Percentiles rank a stretch among this genome's conserved stretches.
Conservation (phyloP, 2,329 filamentous ascomycete genomes). For the Myriosclerotinia curreyana region DNA sequence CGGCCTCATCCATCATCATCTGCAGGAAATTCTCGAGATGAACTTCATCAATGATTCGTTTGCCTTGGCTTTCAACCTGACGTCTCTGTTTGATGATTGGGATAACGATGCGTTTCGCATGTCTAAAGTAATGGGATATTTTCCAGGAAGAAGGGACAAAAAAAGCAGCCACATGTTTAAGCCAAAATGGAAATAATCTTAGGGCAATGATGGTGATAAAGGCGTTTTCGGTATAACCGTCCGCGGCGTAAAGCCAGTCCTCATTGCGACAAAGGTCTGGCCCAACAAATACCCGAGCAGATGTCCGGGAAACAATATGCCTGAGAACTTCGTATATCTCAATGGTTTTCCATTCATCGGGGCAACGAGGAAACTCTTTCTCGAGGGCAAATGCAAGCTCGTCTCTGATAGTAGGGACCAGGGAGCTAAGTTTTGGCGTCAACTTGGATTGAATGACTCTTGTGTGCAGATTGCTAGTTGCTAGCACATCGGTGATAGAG, state of each 20-base stretch:
- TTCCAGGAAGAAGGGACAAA: not conserved
- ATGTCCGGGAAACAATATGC: not conserved
- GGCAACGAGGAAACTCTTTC: not conserved
- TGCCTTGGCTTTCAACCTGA: not conserved
- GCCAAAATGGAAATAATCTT: conserved; percentile 12
- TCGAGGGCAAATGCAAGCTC: conserved; percentile 10
- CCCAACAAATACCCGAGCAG: conserved; percentile 6
- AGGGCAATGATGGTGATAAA: conserved; percentile 6
- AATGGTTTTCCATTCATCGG: conserved; percentile 8
- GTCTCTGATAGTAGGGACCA: conserved; percentile 9
- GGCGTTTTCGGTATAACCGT: not conserved
- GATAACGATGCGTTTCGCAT: conserved; percentile 4
- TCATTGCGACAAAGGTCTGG: conserved; percentile 6
- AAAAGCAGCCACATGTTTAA: not conserved
- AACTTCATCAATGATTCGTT: conserved; percentile 2
- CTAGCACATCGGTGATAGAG: conserved; percentile 4
- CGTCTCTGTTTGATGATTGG: conserved; percentile 6
- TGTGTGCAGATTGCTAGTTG: conserved; percentile 6
- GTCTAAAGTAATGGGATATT: not conserved
- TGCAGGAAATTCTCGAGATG: not conserved
- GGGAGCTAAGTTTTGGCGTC: conserved; percentile 4
- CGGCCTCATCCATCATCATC: not conserved
- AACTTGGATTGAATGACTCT: conserved; percentile 7
- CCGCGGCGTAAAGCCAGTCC: not conserved
- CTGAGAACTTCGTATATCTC: not conserved